Evolutionary conservation across 2,329 filamentous ascomycete species (phyloP).

Genomic region (Escovopsis sp.): DNA sequence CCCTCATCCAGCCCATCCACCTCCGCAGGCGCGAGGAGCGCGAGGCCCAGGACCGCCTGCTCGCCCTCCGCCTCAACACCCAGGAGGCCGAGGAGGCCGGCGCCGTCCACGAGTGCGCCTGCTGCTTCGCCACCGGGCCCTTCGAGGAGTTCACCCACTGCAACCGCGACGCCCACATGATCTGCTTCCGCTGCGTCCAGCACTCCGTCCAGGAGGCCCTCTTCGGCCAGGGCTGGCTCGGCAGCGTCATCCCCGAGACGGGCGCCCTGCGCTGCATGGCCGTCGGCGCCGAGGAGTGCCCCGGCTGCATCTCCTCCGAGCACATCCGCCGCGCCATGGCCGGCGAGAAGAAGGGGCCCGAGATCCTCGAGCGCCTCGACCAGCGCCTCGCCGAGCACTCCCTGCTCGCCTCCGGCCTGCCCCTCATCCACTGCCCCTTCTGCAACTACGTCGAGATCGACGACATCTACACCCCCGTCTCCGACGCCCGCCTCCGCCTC

Average conservation of each 20-base stretch:
- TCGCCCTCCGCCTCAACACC: constrained; percentile 41
- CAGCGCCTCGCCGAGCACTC: constrained; percentile 64
- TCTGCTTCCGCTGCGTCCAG: constrained; percentile 73
- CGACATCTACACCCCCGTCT: constrained; percentile 49
- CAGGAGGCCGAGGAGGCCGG: constrained; percentile 43
- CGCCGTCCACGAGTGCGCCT: constrained; percentile 56
- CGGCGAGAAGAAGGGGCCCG: constrained; percentile 52
- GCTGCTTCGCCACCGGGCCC: constrained; percentile 56
- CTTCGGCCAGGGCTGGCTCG: constrained; percentile 84
- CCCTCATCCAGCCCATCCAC: constrained; percentile 41
- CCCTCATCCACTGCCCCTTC: constrained; percentile 74
- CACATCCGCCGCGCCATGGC: constrained; percentile 61
- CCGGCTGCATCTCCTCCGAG: constrained; percentile 54
- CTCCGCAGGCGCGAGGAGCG: constrained; percentile 26
- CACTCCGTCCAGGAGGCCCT: constrained; percentile 73
- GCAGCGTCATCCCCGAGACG: constrained; percentile 56
- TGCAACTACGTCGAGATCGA: constrained; percentile 86
- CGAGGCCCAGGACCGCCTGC: constrained; percentile 34
- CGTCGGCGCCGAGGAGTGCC: constrained; percentile 53
- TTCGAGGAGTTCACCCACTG: constrained; percentile 69
- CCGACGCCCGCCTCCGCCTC: constrained; percentile 40
- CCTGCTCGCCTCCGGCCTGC: constrained; percentile 57
- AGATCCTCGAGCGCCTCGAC: constrained; percentile 63
- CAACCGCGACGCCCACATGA: constrained; percentile 50
- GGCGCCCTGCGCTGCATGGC: constrained; percentile 77